Evolutionary conservation across 192 early-diverging fungal genomes (phyloP), one percentile per base, ranked within the genome.

Genomic region (Coemansia erecta): DNA sequence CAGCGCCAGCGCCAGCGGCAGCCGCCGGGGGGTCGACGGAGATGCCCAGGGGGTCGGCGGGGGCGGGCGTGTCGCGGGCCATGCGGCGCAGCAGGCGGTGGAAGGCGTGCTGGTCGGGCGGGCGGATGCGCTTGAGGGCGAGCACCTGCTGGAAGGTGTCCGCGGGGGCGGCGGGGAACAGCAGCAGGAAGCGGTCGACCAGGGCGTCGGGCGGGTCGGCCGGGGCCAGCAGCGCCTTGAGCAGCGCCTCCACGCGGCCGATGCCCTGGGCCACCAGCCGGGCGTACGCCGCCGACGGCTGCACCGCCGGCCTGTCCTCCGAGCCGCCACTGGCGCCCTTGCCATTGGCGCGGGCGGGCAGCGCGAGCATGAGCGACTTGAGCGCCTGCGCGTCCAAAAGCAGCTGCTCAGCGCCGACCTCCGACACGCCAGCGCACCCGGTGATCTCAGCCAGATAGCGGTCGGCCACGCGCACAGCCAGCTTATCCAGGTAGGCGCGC

Each of bases 351-450:
- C n/a, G n/a, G n/a, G n/a, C n/a, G n/a, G 90, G 88, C 66, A 96
- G 84, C 26, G 88, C 88, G 33, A 88, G 63, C 37, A 99, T 64
- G 12, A 85, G 77, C 0, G 90, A 90, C 61, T 96, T 97, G 31
- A 99, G 74, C 6, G 94, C 87, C 61, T 98, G 92, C 15, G 90
- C 95, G 76, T 99, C 97, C 12, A 99, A 72, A 2, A 99, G 80
- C 77, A 97, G 81, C 69, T 99, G 97, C 60, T 99, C 97, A 6
- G 95, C 95, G 21, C 95, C 97, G 44, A 94, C 86, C 79, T 96
- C 94, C 1, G 91, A 92, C 8, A 98, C 90, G 3, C 87, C 88
- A 51, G 84, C 84, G 68, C 92, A 95, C 17, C 79, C 72, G 21
- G 81, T 85, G 31, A 99, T 84, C 46, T 85, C 90, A 2, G 68